Base-by-base conservation (phyloP, 805 yeast species). In the Pichia kluyveri region DNA sequence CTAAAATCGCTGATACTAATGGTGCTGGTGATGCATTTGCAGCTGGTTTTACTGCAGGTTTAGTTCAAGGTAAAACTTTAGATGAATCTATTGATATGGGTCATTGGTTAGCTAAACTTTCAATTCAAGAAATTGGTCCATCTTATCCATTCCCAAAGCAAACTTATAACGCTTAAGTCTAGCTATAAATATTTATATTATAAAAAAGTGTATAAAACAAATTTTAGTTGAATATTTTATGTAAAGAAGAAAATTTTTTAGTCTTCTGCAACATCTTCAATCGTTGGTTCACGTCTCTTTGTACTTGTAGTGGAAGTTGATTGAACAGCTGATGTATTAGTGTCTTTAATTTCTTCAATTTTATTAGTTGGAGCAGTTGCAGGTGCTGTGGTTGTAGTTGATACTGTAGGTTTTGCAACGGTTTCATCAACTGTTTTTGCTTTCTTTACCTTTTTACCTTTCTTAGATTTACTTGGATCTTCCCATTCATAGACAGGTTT, bases 1-100 rank as follows among this genome's bases (percentile, higher is more conserved):
- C 75, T 42, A 75, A 83, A 68, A 76, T 93, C 51, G 82, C 76
- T 50, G 99, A 93, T 73, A 87, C 98, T 62, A 93, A 91, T 72
- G 99, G 99, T 73, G 98, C 98, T 42, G 98, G 98, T 69, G 97
- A 91, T 66, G 96, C 97, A 14, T 91, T 91, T 64, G 98, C 97
- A 48, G 95, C 93, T 60, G 98, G 98, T 50, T 90, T 91, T 68
- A 69, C 89, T 54, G 96, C 96, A 52, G 93, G 90, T 50, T 71
- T 90, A 56, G 95, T 88, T 48, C 71, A 82, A 67, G 87, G 82
- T 55, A 80, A 84, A 66, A 58, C 76, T 30, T 64, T 88, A 49
- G 70, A 70, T 26, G 72, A 81, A 40, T 61, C 77, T 46, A 75
- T 91, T 53, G 87, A 83, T 58, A 77, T 82, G 67, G 98, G 97